Evolutionary conservation across 345 rosid species (phyloP).

Genomic region (Leavenworthia alabamica): DNA sequence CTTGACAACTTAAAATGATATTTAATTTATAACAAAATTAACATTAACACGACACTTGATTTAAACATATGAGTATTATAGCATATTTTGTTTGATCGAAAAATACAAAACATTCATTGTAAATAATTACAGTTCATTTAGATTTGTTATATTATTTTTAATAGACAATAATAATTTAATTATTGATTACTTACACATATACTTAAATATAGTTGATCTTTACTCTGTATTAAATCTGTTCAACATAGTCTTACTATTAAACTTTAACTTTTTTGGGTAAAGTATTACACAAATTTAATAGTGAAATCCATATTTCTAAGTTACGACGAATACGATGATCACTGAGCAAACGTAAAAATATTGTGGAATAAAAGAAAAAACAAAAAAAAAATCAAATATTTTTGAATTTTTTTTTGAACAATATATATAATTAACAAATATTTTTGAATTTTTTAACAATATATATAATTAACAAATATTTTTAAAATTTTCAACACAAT

Average conservation of each 20-base stretch:
- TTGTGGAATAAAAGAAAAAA: background rate
- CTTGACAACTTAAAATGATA: too few species aligned
- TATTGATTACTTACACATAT: background rate
- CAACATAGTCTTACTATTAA: background rate
- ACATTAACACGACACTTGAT: too few species aligned
- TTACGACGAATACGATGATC: background rate
- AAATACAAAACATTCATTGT: too few species aligned
- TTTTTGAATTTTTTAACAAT: too few species aligned
- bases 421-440: too few species aligned
- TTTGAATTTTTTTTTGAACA: background rate
- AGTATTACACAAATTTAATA: background rate
- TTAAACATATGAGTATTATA: too few species aligned
- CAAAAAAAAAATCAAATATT: too few species aligned
- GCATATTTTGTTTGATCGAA: too few species aligned
- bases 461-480: too few species aligned
- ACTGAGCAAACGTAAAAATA: conserved; percentile 1
- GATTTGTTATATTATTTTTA: background rate
- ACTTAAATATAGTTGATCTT: too few species aligned
- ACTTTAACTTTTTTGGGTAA: background rate
- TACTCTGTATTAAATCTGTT: background rate
- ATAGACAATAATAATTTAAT: background rate
- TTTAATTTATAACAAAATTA: too few species aligned
- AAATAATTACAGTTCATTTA: background rate
- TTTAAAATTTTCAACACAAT: too few species aligned
- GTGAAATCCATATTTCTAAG: background rate